A percentile compares a stretch with the other conserved stretches of the same genome.
phyloP scores from a whole-genome alignment of 176 grass and related monocot genomes.

The Coix lacrymajobi region DNA sequence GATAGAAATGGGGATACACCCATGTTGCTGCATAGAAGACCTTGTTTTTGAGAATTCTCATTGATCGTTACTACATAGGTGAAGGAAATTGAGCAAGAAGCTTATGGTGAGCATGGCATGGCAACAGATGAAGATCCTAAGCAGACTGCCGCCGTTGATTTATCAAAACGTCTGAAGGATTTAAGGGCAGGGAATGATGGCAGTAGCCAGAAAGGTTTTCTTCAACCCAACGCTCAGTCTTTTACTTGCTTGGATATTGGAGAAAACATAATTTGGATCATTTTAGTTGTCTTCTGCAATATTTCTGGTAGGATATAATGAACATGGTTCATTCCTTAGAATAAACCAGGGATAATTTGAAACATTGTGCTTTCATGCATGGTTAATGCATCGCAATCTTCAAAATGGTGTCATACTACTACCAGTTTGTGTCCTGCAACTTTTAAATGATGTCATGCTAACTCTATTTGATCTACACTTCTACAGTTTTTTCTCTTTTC shows the following conservation, averaged over 20 bases:
- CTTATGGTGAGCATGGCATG: conserved; percentile 48
- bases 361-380: not conserved
- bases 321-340: not conserved
- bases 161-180: conserved; percentile 79
- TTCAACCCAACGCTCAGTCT: not conserved
- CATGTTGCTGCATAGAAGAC: not conserved
- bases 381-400: not conserved
- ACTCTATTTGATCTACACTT: not conserved
- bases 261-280: not conserved
- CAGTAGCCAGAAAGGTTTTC: conserved; percentile 85
- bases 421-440: not conserved
- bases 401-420: not conserved
- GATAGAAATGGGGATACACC: not conserved
- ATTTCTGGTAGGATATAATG: not conserved
- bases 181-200: conserved; percentile 72
- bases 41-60: not conserved
- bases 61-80: conserved; percentile 40
- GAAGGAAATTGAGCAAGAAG: conserved; percentile 89
- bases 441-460: not conserved
- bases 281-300: not conserved
- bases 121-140: conserved; percentile 52
- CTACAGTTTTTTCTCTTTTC: not conserved
- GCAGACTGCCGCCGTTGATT: conserved; percentile 82
- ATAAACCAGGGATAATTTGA: not conserved
- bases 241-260: not conserved